Conservation (phyloP, 2,329 filamentous ascomycete species). For the Epichloe aotearoae region DNA sequence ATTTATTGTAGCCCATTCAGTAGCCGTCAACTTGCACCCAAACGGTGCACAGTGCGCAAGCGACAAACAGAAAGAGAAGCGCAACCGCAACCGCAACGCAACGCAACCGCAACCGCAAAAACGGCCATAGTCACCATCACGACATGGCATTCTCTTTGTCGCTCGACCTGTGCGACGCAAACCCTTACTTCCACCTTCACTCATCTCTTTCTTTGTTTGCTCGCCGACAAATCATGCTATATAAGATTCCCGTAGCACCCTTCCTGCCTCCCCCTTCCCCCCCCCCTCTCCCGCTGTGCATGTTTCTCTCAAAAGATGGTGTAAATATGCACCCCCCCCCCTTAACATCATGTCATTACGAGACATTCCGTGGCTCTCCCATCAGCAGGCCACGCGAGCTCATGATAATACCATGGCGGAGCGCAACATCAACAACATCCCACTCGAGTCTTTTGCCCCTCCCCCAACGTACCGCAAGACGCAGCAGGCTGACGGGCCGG, state of each 20-base stretch:
- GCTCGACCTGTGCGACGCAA: conserved; percentile 3
- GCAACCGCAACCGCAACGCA: too few relatives aligned
- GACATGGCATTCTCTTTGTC: too few relatives aligned
- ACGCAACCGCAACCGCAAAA: too few relatives aligned
- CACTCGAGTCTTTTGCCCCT: not conserved
- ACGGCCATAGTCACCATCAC: too few relatives aligned
- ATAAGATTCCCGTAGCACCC: not conserved
- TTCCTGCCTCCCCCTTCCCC: not conserved
- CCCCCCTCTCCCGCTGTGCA: not conserved
- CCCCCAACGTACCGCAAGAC: conserved; percentile 4
- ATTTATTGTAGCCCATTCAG: too few relatives aligned
- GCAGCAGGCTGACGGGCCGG: not conserved
- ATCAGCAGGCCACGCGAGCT: not conserved
- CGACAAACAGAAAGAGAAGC: too few relatives aligned
- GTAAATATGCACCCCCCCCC: not conserved
- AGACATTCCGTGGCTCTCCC: conserved; percentile 1
- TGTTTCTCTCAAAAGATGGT: not conserved
- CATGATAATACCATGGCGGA: not conserved
- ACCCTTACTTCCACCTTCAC: not conserved
- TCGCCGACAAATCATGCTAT: not conserved
- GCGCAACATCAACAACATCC: not conserved
- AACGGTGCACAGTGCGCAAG: too few relatives aligned
- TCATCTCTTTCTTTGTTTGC: not conserved
- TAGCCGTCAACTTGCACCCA: too few relatives aligned
- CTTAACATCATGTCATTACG: not conserved